Evolutionary conservation across 139 green algal species (phyloP), one percentile per base, ranked within the genome.

Genomic region (Parachlorella kessleri): DNA sequence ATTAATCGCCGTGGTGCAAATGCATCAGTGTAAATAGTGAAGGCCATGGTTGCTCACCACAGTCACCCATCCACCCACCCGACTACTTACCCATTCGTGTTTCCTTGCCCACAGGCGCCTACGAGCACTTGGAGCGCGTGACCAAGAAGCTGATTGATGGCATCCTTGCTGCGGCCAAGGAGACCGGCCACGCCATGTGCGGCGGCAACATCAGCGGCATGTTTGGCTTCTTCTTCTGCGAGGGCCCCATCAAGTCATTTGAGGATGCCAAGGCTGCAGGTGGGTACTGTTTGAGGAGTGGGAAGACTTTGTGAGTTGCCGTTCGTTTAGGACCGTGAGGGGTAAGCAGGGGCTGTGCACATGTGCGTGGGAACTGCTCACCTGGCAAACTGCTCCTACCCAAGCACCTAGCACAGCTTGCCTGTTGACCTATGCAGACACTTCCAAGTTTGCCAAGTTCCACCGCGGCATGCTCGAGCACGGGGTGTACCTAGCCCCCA

Each of bases 211-310:
- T 99, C 89, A 90, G 76, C 72, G 96, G 93, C 82, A 99, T 99
- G 97, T 99, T 99, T 86, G 97, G 97, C 73, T 98, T 99, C 88
- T 99, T 99, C 93, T 99, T 99, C 93, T 94, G 85, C 76, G 88
- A 96, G 75, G 95, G 93, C 37, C 96, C 96, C 30, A 89, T 99
- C 35, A 89, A 69, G 28, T 92, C 72, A 81, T 98, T 96, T 83
- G 91, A 95, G 75, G 95, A 99, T 36, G 97, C 95, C 68, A 92
- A 91, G 35, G 88, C 88, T 10, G 48, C 77, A 73, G 75, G 75
- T 80, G 65, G 4, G 74, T 24, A 28, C 3, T 3, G 37, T n/a
- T n/a, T n/a, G n/a, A n/a, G n/a, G n/a, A n/a, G n/a, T n/a, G n/a
- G n/a, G n/a, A n/a, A n/a, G n/a, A n/a, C n/a, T n/a, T n/a, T n/a